phyloP scores from a whole-genome alignment of 192 early-diverging fungal genomes.

The Coemansia sp. region DNA sequence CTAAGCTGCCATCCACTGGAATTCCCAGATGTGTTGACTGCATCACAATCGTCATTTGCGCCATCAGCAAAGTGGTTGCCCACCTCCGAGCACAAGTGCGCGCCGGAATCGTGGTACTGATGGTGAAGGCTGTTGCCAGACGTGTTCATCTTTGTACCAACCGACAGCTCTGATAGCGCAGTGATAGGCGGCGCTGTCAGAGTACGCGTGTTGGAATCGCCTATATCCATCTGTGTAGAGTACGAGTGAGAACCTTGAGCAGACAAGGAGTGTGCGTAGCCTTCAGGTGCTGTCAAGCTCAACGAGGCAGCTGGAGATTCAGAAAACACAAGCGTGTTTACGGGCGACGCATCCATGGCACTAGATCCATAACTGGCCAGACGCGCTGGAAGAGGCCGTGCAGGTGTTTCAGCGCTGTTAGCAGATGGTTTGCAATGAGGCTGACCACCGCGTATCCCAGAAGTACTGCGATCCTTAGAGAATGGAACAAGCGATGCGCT shows the following conservation, averaged over 20 bases:
- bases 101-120: background rate
- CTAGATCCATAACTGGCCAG: conserved; percentile 38
- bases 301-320: conserved; percentile 17
- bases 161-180: conserved; percentile 18
- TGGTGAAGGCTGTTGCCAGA: too few species aligned
- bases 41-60: background rate
- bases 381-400: conserved; percentile 31
- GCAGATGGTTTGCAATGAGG: background rate
- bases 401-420: conserved; percentile 7
- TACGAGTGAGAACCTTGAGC: background rate
- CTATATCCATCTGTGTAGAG: too few species aligned
- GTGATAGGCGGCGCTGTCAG: conserved; percentile 19
- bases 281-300: background rate
- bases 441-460: background rate
- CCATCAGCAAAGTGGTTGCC: background rate
- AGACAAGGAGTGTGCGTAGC: conserved; percentile 7
- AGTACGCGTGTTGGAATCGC: background rate
- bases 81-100: background rate
- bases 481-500: background rate
- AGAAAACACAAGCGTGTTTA: conserved; percentile 42
- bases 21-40: background rate
- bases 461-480: background rate
- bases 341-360: conserved; percentile 34
- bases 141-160: background rate
- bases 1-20: conserved; percentile 47